A percentile compares a stretch with the other conserved stretches of the same genome.
Evolutionary conservation across 2,329 filamentous ascomycete genomes (phyloP).

Genomic region (Colletotrichum salicis): DNA sequence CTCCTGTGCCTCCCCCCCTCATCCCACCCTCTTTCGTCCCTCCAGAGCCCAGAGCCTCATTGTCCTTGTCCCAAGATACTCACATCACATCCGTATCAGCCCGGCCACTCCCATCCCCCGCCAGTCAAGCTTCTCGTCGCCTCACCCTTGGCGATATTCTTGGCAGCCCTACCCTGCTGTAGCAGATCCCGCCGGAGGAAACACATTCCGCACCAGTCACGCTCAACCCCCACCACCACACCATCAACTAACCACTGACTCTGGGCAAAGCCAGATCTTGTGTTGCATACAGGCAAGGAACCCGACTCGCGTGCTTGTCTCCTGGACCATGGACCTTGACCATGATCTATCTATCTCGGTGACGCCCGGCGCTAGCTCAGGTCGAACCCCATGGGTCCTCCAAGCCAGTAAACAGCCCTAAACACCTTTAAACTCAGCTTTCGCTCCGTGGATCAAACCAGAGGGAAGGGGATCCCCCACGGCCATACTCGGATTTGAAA

Average conservation of each 20-base stretch:
- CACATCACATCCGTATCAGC: not conserved
- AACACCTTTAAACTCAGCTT: not conserved
- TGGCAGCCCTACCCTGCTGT: conserved; percentile 28
- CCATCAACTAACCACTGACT: conserved; percentile 1
- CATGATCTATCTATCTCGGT: not conserved
- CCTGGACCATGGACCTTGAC: not conserved
- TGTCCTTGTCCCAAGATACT: not conserved
- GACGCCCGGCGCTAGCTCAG: conserved; percentile 8
- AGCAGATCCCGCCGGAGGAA: conserved; percentile 28
- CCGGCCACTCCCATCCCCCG: not conserved
- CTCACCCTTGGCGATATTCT: conserved; percentile 6
- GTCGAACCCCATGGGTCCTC: not conserved
- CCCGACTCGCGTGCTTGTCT: conserved; percentile 7
- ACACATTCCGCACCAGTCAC: conserved; percentile 16
- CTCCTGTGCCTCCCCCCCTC: not conserved
- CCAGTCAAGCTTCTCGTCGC: conserved; percentile 18
- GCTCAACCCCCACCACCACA: not conserved
- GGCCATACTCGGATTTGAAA: not conserved
- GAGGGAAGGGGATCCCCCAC: not conserved
- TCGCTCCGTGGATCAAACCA: not conserved
- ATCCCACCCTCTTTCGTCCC: not conserved
- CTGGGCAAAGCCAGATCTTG: not conserved
- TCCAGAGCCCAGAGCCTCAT: not conserved
- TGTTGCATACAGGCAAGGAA: conserved; percentile 18
- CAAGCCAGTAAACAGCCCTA: not conserved